phyloP scores from a whole-genome alignment of 2,329 filamentous ascomycete species.

The Ceratocystis cacaofunesta region DNA sequence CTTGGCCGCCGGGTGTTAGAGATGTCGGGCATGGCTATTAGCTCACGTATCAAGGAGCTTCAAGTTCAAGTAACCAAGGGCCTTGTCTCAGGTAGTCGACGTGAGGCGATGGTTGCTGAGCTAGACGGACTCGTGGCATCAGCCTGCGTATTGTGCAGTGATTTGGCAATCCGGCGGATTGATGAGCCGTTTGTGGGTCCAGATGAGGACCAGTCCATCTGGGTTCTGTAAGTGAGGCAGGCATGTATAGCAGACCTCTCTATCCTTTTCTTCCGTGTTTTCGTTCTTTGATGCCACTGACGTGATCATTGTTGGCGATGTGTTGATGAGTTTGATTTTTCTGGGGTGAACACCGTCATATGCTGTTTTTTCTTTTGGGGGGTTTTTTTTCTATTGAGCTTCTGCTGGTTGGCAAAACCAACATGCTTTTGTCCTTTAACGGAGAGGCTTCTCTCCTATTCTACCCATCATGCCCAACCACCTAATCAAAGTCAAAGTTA shows the following conservation, averaged over 20 bases:
- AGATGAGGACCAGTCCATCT: constrained; percentile 63
- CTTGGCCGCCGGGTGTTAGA: constrained; percentile 74
- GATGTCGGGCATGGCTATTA: constrained; percentile 59
- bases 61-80: constrained; percentile 73
- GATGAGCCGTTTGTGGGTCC: constrained; percentile 78
- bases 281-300: not conserved
- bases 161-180: constrained; percentile 85
- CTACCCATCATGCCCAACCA: too few species aligned
- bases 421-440: too few species aligned
- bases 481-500: too few species aligned
- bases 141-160: constrained; percentile 84
- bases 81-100: constrained; percentile 50
- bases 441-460: too few species aligned
- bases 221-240: constrained; percentile 43
- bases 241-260: not conserved
- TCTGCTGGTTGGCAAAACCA: too few species aligned
- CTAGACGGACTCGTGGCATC: constrained; percentile 83
- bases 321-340: not conserved
- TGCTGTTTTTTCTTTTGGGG: not conserved
- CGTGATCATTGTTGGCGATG: not conserved
- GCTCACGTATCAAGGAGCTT: constrained; percentile 68
- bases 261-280: not conserved
- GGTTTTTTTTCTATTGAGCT: not conserved
- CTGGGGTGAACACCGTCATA: not conserved
- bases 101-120: constrained; percentile 74